A percentile compares a stretch with the other conserved stretches of the same genome.
These are phyloP conservation scores for Eucalyptus cloeziana DNA, from an alignment of 345 rosid species.

Conservation along the genomic window DNA sequence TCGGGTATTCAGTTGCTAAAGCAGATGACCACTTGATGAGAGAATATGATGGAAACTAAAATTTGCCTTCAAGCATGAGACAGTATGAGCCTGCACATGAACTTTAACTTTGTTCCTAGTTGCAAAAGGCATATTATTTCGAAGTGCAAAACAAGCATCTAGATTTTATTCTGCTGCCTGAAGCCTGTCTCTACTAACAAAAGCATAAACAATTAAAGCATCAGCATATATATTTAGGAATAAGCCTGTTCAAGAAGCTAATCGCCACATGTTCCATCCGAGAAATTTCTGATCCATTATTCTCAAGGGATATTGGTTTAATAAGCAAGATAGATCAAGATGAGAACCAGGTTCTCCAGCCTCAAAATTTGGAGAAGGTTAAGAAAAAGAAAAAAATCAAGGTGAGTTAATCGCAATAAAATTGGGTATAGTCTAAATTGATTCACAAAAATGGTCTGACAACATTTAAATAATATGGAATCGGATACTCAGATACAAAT, in stretches of 20 bases:
- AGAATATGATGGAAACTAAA: neutral
- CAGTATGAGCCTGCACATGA: neutral
- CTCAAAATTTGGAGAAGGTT: neutral
- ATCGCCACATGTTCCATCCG: neutral
- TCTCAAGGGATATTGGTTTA: neutral
- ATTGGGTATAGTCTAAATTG: neutral
- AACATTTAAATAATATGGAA: neutral
- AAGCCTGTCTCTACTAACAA: neutral
- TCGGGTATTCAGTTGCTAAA: neutral
- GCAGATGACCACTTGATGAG: neutral
- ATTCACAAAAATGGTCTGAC: neutral
- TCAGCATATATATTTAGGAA: neutral
- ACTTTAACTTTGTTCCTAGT: neutral
- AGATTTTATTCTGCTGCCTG: neutral
- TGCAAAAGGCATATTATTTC: neutral
- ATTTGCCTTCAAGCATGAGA: neutral
- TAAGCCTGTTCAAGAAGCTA: neutral
- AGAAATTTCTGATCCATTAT: neutral
- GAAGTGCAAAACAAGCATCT: neutral
- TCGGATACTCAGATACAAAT: neutral
- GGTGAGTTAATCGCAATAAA: neutral
- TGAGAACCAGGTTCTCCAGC: neutral
- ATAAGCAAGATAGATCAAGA: neutral
- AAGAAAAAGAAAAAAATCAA: neutral
- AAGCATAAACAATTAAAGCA: neutral